Percentiles rank a stretch among this genome's conserved stretches.
phyloP scores from a whole-genome alignment of 306 rosid genomes.

The Quercus robur region DNA sequence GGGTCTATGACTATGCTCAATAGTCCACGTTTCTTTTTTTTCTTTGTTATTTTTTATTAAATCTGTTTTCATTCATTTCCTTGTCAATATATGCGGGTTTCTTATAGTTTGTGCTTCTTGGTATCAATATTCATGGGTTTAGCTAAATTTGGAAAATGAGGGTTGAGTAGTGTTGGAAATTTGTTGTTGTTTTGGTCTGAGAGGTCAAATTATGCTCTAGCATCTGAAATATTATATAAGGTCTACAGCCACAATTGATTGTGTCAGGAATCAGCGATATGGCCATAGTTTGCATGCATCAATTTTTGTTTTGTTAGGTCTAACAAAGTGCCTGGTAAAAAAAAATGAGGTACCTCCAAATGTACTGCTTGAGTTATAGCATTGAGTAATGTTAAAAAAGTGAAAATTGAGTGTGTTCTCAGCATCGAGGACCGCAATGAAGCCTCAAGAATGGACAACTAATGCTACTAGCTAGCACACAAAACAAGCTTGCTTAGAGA shows the following conservation, averaged over 20 bases:
- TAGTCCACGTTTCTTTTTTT: background rate
- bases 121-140: background rate
- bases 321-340: no score
- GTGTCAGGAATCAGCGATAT: background rate
- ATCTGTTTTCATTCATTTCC: background rate
- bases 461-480: background rate
- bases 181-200: background rate
- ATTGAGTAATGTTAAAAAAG: background rate
- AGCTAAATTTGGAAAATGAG: background rate
- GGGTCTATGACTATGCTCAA: background rate
- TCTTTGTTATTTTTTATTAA: background rate
- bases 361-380: background rate
- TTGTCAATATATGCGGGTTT: background rate
- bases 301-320: background rate
- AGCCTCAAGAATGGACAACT: background rate
- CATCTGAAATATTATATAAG: background rate
- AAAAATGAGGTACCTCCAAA: no score
- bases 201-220: background rate
- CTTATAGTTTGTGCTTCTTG: background rate
- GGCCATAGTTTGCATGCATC: background rate
- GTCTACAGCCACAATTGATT: no score
- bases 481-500: conserved; percentile 24
- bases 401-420: background rate
- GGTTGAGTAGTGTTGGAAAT: background rate
- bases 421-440: background rate